Conservation (phyloP, 2,329 filamentous ascomycete genomes). For the Trichoderma brevicompactum region DNA sequence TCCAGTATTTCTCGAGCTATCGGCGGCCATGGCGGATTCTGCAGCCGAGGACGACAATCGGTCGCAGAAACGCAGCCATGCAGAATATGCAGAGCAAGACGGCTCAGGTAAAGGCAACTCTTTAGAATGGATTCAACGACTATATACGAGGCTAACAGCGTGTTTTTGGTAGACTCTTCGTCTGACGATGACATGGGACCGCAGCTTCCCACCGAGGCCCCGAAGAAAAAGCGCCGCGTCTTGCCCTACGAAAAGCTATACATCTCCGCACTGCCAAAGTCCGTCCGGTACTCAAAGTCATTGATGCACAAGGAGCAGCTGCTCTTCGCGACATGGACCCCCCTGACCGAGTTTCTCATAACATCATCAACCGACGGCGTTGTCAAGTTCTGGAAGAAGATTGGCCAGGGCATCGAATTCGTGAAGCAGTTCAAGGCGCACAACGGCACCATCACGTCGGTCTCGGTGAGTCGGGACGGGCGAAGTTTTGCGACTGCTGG, state of each 20-base stretch:
- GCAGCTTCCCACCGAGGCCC: slow-evolving; percentile 78
- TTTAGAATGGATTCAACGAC: neutral
- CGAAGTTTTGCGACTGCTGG: slow-evolving; percentile 92
- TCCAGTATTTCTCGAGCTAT: neutral
- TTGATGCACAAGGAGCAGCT: slow-evolving; percentile 98
- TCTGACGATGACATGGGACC: slow-evolving; percentile 94
- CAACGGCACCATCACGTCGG: slow-evolving; percentile 78
- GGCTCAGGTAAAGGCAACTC: slow-evolving; percentile 44
- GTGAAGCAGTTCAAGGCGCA: slow-evolving; percentile 98
- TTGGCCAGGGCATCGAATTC: slow-evolving; percentile 87
- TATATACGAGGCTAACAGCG: slow-evolving; percentile 25
- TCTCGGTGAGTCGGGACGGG: slow-evolving; percentile 86
- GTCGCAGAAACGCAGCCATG: slow-evolving; percentile 57
- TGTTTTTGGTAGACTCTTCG: slow-evolving; percentile 60
- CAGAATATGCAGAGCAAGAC: slow-evolving; percentile 56
- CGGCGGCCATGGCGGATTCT: slow-evolving; percentile 33
- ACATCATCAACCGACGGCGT: slow-evolving; percentile 94
- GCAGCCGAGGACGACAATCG: slow-evolving; percentile 41
- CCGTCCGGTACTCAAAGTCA: slow-evolving; percentile 86
- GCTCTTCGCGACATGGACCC: slow-evolving; percentile 84
- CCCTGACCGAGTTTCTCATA: slow-evolving; percentile 90
- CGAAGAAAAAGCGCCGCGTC: slow-evolving; percentile 88
- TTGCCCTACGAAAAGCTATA: slow-evolving; percentile 96
- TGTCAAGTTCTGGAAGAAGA: slow-evolving; percentile 99
- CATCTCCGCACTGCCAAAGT: slow-evolving; percentile 82